Evolutionary conservation across 2,329 filamentous ascomycete genomes (phyloP).

Genomic region (Chrysoporthe deuterocubensis): DNA sequence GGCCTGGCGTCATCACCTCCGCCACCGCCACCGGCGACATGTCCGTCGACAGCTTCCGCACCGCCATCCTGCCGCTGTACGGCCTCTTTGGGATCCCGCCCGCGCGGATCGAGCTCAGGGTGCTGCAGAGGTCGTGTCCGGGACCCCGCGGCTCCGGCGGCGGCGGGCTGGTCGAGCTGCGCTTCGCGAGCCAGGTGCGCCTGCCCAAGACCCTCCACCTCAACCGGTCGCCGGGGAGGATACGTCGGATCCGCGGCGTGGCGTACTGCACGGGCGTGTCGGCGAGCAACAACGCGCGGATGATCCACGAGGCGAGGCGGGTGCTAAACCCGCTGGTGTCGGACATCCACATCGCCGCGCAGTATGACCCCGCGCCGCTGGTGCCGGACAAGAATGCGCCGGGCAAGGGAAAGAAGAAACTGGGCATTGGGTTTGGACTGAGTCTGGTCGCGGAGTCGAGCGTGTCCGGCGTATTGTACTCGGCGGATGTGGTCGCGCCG

Average conservation of each 20-base stretch:
- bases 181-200: slow-evolving; percentile 91
- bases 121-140: slow-evolving; percentile 79
- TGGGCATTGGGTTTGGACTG: slow-evolving; percentile 89
- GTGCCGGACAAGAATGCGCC: slow-evolving; percentile 55
- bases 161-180: slow-evolving; percentile 88
- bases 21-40: slow-evolving; percentile 84
- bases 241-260: slow-evolving; percentile 89
- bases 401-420: slow-evolving; percentile 58
- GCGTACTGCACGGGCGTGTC: slow-evolving; percentile 92
- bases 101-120: slow-evolving; percentile 81
- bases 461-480: slow-evolving; percentile 78
- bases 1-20: slow-evolving; percentile 89
- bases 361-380: slow-evolving; percentile 71
- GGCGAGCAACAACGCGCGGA: slow-evolving; percentile 89
- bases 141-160: slow-evolving; percentile 77
- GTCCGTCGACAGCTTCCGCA: slow-evolving; percentile 90
- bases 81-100: slow-evolving; percentile 83
- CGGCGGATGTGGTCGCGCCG: slow-evolving; percentile 78
- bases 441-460: slow-evolving; percentile 92
- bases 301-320: slow-evolving; percentile 89
- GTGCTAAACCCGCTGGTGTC: slow-evolving; percentile 83
- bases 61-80: slow-evolving; percentile 87
- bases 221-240: slow-evolving; percentile 76
- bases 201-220: slow-evolving; percentile 93
- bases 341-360: slow-evolving; percentile 88